phyloP scores from a whole-genome alignment of 2,329 filamentous ascomycete species.

The Penicillium sp. region DNA sequence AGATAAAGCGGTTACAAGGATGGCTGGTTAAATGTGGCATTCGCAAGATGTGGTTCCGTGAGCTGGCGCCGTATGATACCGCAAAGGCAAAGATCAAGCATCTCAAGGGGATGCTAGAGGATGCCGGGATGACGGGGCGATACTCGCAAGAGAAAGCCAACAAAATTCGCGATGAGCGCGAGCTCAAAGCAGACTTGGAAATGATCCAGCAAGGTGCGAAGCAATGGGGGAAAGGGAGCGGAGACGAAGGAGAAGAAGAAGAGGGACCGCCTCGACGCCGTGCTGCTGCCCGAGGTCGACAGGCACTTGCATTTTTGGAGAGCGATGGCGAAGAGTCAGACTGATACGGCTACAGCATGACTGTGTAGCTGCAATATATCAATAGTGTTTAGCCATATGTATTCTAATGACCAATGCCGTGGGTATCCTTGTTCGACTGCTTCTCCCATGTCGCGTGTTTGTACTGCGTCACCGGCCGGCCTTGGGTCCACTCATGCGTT shows the following conservation, averaged over 20 bases:
- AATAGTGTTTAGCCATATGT: background rate
- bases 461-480: conserved; percentile 29
- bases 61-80: conserved; percentile 75
- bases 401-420: conserved; percentile 7
- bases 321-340: conserved; percentile 65
- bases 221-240: conserved; percentile 65
- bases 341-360: conserved; percentile 23
- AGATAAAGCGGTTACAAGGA: conserved; percentile 84
- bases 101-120: conserved; percentile 73
- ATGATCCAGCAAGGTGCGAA: conserved; percentile 79
- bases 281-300: conserved; percentile 39
- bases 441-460: background rate
- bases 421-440: background rate
- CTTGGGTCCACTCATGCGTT: conserved; percentile 65
- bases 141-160: conserved; percentile 82
- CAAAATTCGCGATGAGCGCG: conserved; percentile 82
- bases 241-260: conserved; percentile 39
- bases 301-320: conserved; percentile 60
- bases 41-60: conserved; percentile 85
- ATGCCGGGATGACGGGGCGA: conserved; percentile 83
- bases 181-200: conserved; percentile 81
- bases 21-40: conserved; percentile 89
- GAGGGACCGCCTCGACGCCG: conserved; percentile 40
- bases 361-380: background rate
- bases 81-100: conserved; percentile 78